Base-by-base conservation (phyloP, 2,329 filamentous ascomycete genomes). In the Aspergillus novofumigatus region DNA sequence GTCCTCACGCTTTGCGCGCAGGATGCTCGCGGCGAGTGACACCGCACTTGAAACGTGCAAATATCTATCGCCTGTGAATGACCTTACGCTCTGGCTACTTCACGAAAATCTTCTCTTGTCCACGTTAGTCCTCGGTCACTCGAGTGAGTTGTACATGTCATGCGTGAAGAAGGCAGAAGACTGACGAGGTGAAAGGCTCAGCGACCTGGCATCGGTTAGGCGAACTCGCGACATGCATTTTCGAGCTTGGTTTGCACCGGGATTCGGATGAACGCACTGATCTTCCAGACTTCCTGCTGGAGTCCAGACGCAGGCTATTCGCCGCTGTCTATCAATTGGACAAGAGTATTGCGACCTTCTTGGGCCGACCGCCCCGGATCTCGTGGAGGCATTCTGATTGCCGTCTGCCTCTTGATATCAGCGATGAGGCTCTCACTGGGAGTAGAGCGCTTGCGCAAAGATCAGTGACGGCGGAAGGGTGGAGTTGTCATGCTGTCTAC, bases 51-150 rank as follows among this genome's bases (percentile, higher is more conserved):
- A 74, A 2, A 64, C 77, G 8, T 75, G 72, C 55, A 73, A 67
- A 4, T 62, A 73, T 45, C 64, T 78, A 14, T 71, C 69, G 4
- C 70, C 73, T 2, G 66, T 72, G 2, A 77, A 77, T 50, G 75
- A 77, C 49, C 52, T 77, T 59, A 64, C 59, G 2, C 55, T 69
- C 25, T 71, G 68, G 69, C 32, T 68, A 28, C 38, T 69, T 4
- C 61, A 69, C 50, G 66, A 78, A 25, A 77, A 72, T 51, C 67
- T 74, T 9, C 53, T 73, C 1, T 63, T 77, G 28, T 72, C 72
- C 0, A 65, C 64, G 17, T 63, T 74, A 62, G 65, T 75, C 6
- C 69, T 72, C 44, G 74, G 74, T 0, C 72, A 71, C 50, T 68
- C 71, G 1, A 74, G 75, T 75, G 32, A 54, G 68, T 64, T 9